A percentile compares a stretch with the other conserved stretches of the same genome.
phyloP scores from a whole-genome alignment of 768 basidiomycete genomes.

The Lanmaoa rubissima region DNA sequence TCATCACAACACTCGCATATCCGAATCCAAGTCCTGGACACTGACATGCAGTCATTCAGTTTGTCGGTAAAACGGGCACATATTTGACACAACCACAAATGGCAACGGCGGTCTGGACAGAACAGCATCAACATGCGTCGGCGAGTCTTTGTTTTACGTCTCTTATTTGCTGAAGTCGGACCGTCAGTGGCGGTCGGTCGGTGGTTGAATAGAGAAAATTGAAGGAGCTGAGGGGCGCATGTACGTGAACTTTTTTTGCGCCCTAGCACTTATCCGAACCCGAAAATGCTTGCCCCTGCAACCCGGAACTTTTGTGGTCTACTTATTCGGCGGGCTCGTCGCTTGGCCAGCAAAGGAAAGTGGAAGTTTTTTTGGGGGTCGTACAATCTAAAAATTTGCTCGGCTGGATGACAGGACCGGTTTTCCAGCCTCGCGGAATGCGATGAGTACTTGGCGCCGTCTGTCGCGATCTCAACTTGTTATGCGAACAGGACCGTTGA shows the following conservation, averaged over 20 bases:
- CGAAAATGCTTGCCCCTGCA: background rate
- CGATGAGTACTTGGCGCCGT: background rate
- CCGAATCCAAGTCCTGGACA: too few species aligned
- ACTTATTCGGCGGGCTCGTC: background rate
- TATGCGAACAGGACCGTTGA: too few species aligned
- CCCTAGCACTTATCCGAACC: slow-evolving; percentile 11
- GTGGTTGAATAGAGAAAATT: slow-evolving; percentile 17
- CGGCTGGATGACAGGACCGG: slow-evolving; percentile 3
- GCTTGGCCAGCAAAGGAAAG: slow-evolving; percentile 17
- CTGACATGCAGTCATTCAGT: background rate
- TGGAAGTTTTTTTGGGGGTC: background rate
- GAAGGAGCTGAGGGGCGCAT: slow-evolving; percentile 10
- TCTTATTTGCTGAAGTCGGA: background rate
- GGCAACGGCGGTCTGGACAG: background rate
- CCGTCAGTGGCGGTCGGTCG: slow-evolving; percentile 4
- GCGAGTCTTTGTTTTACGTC: slow-evolving; percentile 26
- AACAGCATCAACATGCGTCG: slow-evolving; percentile 17
- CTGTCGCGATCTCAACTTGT: background rate
- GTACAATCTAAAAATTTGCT: background rate
- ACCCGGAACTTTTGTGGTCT: background rate
- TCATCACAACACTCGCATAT: background rate
- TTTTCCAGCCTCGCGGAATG: slow-evolving; percentile 6
- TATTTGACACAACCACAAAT: background rate
- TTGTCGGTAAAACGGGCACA: background rate
- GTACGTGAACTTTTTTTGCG: background rate